These are phyloP conservation scores for Fusarium oligoseptatum DNA, from an alignment of 2,329 filamentous ascomycete species.

Conservation along the genomic window DNA sequence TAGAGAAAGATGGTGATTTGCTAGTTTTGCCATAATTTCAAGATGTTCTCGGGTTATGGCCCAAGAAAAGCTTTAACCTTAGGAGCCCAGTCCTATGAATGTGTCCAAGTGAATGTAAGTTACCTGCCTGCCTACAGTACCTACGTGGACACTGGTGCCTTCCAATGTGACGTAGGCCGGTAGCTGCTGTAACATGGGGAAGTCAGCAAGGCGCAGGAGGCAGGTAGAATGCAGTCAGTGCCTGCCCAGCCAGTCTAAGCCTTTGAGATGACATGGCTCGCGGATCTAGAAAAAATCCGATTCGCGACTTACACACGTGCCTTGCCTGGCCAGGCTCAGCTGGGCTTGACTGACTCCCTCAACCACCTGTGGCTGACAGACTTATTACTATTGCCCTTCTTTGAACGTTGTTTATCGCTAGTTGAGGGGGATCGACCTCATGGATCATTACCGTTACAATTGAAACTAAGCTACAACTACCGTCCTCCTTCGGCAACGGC, in stretches of 20 bases:
- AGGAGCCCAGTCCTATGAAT: background rate
- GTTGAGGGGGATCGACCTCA: background rate
- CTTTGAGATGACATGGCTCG: constrained; percentile 3
- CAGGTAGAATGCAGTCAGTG: background rate
- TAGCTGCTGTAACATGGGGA: background rate
- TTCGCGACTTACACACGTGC: constrained; percentile 4
- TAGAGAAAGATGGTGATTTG: constrained; percentile 4
- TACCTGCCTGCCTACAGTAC: no score
- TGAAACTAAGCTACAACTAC: background rate
- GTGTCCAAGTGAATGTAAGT: background rate
- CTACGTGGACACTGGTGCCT: background rate
- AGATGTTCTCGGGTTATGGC: constrained; percentile 3
- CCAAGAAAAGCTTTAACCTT: background rate
- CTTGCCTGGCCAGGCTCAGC: background rate
- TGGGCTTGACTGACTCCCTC: background rate
- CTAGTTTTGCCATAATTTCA: constrained; percentile 9
- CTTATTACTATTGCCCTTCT: background rate
- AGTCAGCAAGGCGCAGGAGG: background rate
- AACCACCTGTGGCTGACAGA: background rate
- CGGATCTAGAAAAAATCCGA: constrained; percentile 2
- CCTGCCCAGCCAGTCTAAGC: background rate
- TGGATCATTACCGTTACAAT: background rate
- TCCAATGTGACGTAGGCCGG: background rate
- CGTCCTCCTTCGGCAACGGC: background rate
- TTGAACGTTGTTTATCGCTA: background rate